Conservation (phyloP, 768 basidiomycete genomes). For the Phanerochaete sordida region DNA sequence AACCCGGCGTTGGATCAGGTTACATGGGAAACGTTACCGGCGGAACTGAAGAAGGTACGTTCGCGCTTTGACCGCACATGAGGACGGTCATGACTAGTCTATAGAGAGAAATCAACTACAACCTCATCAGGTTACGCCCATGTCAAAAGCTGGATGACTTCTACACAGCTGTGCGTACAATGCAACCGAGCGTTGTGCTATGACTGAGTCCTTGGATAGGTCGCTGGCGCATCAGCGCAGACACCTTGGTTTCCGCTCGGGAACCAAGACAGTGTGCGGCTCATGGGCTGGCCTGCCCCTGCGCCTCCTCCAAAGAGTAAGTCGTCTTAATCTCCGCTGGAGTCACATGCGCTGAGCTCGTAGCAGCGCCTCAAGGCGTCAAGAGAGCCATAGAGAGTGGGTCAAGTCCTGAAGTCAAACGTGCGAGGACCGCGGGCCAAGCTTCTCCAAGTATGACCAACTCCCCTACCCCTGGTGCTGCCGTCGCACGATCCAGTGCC, state of each 20-base stretch:
- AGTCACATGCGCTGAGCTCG: not conserved
- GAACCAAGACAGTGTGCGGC: slow-evolving; percentile 37
- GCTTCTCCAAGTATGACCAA: not conserved
- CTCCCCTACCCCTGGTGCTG: not conserved
- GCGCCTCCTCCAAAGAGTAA: slow-evolving; percentile 28
- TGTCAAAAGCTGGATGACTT: slow-evolving; percentile 50
- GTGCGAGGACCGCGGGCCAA: not conserved
- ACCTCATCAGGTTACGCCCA: slow-evolving; percentile 43
- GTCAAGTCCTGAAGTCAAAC: slow-evolving; percentile 3
- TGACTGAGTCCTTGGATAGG: slow-evolving; percentile 23
- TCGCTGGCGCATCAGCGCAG: slow-evolving; percentile 32
- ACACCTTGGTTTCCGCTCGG: slow-evolving; percentile 56
- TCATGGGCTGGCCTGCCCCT: slow-evolving; percentile 43
- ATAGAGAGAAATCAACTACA: slow-evolving; percentile 64
- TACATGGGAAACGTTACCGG: slow-evolving; percentile 58
- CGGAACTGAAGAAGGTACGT: slow-evolving; percentile 58
- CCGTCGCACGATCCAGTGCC: not conserved
- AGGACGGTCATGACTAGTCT: no score
- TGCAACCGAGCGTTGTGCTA: not conserved
- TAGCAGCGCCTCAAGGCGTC: not conserved
- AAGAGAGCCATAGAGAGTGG: not conserved
- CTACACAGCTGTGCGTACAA: slow-evolving; percentile 40
- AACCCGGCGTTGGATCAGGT: slow-evolving; percentile 23
- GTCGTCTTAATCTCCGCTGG: not conserved
- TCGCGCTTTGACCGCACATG: no score